Conservation (phyloP, 129 eudicot species). For the carrot (Daucus carota) region DNA sequence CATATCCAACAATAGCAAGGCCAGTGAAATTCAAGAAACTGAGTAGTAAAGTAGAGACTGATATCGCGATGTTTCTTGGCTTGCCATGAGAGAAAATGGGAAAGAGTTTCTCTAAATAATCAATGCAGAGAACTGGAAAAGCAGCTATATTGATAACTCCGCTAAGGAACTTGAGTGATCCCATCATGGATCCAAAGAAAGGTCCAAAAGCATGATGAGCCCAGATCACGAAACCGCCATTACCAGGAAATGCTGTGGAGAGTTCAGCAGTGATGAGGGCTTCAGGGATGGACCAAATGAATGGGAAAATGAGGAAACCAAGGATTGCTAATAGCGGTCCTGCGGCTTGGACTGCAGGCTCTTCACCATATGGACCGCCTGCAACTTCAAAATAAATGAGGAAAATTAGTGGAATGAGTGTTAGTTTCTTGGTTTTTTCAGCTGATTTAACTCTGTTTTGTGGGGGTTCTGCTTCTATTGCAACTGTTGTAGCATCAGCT, state of each 20-base stretch:
- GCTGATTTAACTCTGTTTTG: not conserved
- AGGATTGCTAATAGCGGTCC: not conserved
- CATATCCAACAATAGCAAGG: slow-evolving; percentile 1
- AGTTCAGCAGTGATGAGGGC: not conserved
- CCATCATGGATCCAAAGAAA: slow-evolving; percentile 5
- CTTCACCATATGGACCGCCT: not conserved
- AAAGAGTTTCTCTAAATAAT: not conserved
- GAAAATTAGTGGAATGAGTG: not conserved
- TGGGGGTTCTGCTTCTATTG: not conserved
- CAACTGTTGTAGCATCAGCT: not conserved
- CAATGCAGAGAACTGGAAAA: not conserved
- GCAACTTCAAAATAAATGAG: not conserved
- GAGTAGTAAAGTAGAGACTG: not conserved
- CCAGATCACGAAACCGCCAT: not conserved
- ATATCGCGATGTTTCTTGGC: slow-evolving; percentile 1
- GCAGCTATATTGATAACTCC: slow-evolving; percentile 1
- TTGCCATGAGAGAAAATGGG: not conserved
- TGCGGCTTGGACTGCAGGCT: not conserved
- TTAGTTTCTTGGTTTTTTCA: not conserved
- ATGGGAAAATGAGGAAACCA: not conserved
- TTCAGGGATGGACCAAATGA: not conserved
- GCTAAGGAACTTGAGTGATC: not conserved
- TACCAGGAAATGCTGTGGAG: not conserved
- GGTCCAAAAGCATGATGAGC: slow-evolving; percentile 5
- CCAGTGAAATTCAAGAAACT: slow-evolving; percentile 3